These are phyloP conservation scores for Ramicandelaber brevisporus DNA, from an alignment of 192 early-diverging fungal genomes.

Conservation along the genomic window DNA sequence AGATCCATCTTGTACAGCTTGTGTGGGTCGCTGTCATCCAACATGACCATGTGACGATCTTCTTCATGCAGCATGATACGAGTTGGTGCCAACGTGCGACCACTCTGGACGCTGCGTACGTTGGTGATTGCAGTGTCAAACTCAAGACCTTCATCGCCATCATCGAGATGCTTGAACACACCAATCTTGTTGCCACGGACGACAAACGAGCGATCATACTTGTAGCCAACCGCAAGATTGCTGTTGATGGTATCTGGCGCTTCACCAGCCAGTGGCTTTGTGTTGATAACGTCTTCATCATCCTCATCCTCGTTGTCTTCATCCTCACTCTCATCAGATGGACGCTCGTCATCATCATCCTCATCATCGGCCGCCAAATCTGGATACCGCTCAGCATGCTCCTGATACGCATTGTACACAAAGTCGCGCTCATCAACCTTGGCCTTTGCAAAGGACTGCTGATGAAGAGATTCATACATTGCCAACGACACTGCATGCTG, in stretches of 20 bases:
- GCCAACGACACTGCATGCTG: constrained; percentile 37
- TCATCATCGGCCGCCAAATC: constrained; percentile 11
- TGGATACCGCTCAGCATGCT: constrained; percentile 22
- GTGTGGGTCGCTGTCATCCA: constrained; percentile 37
- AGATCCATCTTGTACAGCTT: constrained; percentile 78
- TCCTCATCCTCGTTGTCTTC: constrained; percentile 8
- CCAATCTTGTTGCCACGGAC: constrained; percentile 75
- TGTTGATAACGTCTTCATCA: constrained; percentile 6
- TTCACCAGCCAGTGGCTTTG: constrained; percentile 5
- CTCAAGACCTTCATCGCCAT: constrained; percentile 42
- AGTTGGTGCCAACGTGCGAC: constrained; percentile 36
- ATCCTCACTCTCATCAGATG: constrained; percentile 3
- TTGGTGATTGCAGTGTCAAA: constrained; percentile 62
- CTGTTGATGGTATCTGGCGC: constrained; percentile 16
- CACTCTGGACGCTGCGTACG: constrained; percentile 27
- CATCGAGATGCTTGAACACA: constrained; percentile 54
- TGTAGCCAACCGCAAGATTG: constrained; percentile 59
- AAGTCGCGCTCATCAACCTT: constrained; percentile 43
- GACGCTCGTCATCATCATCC: constrained; percentile 2
- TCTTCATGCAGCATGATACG: constrained; percentile 68
- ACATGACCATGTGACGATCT: constrained; percentile 53
- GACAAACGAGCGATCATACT: constrained; percentile 70
- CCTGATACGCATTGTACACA: constrained; percentile 41
- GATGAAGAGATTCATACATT: constrained; percentile 49
- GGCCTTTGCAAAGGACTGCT: constrained; percentile 32